Base-by-base conservation (phyloP, 768 basidiomycete species). In the Tephrocybe sp. region DNA sequence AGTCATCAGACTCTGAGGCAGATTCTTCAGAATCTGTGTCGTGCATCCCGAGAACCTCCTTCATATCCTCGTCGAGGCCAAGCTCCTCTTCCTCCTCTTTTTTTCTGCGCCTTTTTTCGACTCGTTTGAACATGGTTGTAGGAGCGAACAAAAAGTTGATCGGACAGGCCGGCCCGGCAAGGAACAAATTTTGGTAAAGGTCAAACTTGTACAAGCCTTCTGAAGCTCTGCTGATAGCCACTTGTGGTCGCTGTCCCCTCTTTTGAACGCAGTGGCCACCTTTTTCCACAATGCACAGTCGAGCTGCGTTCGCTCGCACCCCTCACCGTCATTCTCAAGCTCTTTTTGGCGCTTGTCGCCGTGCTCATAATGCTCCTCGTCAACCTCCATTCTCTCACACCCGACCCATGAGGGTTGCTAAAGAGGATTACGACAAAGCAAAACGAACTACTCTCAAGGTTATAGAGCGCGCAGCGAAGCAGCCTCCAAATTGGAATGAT, bases 1-100 rank as follows among this genome's bases (percentile, higher is more conserved):
- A 64, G 54, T 73, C 58, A 45, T 76, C 81, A 18, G 76, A 76
- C 47, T 71, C 72, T 8, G 82, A 81, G 11, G 77, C 76, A 11
- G 84, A 85, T 68, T 88, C 88, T 41, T 87, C 85, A 25, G 86
- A 86, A 65, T 90, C 86, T 0, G 86, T 87, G 57, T 90, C 85
- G 36, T 88, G 75, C 55, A 90, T 62, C 21, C 86, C 88, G 11
- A 86, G 66, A 18, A 79, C 62, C 48, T 76, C 77, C 62, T 73
- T 84, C 66, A 71, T 68, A 21, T 80, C 80, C 32, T 72, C 74
- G 46, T 84, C 79, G 8, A 84, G 56, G 0, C 80, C 82, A 20
- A 83, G 71, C 45, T 81, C 78, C 63, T 85, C 84, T 54, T 86
- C 86, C 56, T 84, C 73, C 59, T 84, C 74, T 53, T 73, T 77